Evolutionary conservation across 108 stramenopile genomes (phyloP).

Genomic region (Fragilariopsis cylindrus): DNA sequence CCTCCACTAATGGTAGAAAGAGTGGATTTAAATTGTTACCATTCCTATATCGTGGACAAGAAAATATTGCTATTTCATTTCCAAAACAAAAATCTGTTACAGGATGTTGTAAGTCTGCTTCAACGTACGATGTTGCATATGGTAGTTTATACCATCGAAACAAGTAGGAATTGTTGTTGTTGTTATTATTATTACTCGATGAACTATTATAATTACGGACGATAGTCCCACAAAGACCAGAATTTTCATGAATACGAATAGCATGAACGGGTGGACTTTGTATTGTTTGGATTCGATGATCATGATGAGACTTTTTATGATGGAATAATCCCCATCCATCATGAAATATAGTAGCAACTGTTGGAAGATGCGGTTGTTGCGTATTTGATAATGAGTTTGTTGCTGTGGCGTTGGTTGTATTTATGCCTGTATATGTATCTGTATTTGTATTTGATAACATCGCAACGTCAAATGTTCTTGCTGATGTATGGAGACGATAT

Average conservation of each 20-base stretch:
- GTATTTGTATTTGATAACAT: not conserved
- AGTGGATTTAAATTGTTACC: slow-evolving; percentile 13
- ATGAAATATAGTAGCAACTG: slow-evolving; percentile 20
- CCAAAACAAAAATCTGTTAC: slow-evolving; percentile 37
- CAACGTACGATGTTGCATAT: slow-evolving; percentile 19
- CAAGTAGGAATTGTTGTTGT: slow-evolving; percentile 1
- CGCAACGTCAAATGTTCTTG: slow-evolving; percentile 34
- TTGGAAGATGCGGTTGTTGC: not conserved
- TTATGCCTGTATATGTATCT: too few species aligned
- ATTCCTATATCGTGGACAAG: slow-evolving; percentile 14
- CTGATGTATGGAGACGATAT: slow-evolving; percentile 29
- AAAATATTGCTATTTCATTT: slow-evolving; percentile 27
- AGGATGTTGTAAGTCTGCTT: slow-evolving; percentile 12
- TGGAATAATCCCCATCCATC: slow-evolving; percentile 22
- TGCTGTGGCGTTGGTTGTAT: not conserved
- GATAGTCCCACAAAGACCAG: slow-evolving; percentile 15
- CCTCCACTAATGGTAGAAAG: slow-evolving; percentile 22
- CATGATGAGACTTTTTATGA: not conserved
- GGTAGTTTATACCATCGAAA: slow-evolving; percentile 34
- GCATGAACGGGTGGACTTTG: slow-evolving; percentile 26
- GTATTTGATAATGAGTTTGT: not conserved
- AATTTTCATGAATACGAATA: slow-evolving; percentile 35
- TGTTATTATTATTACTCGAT: not conserved
- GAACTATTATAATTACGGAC: slow-evolving; percentile 6
- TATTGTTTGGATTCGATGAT: slow-evolving; percentile 11